A percentile compares a stretch with the other conserved stretches of the same genome.
These are phyloP conservation scores for Raffaelea albimanens DNA, from an alignment of 2,329 filamentous ascomycete species.

Conservation along the genomic window DNA sequence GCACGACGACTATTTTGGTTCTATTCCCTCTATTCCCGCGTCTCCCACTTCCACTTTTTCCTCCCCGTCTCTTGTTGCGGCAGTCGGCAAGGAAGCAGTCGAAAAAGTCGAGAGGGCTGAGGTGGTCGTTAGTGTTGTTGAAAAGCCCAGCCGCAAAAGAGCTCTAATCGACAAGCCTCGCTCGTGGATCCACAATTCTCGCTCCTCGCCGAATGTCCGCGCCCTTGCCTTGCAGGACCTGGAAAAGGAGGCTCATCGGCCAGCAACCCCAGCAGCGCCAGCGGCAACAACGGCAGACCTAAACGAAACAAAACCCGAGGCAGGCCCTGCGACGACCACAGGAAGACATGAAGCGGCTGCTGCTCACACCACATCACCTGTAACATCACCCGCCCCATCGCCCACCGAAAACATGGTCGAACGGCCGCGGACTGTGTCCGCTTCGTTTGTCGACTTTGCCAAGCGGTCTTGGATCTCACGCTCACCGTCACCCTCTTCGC, in stretches of 20 bases:
- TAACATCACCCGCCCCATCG: background rate
- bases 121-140: constrained; percentile 10
- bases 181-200: constrained; percentile 42
- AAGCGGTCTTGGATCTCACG: constrained; percentile 41
- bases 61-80: no score
- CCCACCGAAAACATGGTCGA: constrained; percentile 11
- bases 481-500: constrained; percentile 39
- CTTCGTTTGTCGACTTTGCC: constrained; percentile 40
- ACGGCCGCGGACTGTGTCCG: constrained; percentile 26
- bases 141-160: constrained; percentile 29
- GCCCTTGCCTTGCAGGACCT: constrained; percentile 19
- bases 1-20: no score
- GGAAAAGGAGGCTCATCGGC: constrained; percentile 1
- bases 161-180: constrained; percentile 39
- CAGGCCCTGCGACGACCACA: no score
- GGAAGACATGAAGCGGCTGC: constrained; percentile 3
- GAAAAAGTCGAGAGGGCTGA: background rate
- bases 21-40: no score
- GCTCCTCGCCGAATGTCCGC: constrained; percentile 27
- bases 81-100: background rate
- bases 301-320: no score
- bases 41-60: no score
- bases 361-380: background rate
- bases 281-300: background rate
- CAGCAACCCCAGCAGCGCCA: background rate